phyloP scores from a whole-genome alignment of 257 asterid genomes.

The Primulina tabacum region DNA sequence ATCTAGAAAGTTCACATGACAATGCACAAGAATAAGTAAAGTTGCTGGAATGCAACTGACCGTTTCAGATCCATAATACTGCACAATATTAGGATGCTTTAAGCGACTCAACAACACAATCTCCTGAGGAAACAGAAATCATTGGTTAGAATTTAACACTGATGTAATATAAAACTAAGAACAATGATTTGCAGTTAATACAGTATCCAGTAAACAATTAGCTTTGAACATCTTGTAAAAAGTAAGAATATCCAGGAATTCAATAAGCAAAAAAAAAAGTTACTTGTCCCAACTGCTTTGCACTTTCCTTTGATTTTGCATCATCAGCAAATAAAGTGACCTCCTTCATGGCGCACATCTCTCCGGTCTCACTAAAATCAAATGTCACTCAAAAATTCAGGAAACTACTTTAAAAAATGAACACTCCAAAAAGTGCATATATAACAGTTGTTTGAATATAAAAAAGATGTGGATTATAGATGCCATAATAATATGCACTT shows the following conservation, averaged over 20 bases:
- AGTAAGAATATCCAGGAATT: constrained; percentile 14
- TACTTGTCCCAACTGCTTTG: constrained; percentile 93
- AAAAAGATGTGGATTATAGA: constrained; percentile 16
- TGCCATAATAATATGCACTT: not conserved
- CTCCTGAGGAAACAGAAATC: constrained; percentile 62
- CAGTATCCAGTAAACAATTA: constrained; percentile 5
- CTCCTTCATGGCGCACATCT: constrained; percentile 99
- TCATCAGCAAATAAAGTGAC: constrained; percentile 90
- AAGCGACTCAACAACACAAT: constrained; percentile 78
- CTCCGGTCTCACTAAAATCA: constrained; percentile 79
- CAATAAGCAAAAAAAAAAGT: constrained; percentile 29
- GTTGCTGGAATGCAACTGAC: constrained; percentile 41
- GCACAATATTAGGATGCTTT: constrained; percentile 93
- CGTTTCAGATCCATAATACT: constrained; percentile 90
- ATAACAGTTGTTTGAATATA: not conserved
- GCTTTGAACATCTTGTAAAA: constrained; percentile 3
- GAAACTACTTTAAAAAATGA: constrained; percentile 16
- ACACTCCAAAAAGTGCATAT: constrained; percentile 3
- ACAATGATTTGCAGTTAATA: constrained; percentile 1
- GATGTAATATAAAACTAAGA: constrained; percentile 9
- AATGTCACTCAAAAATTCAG: constrained; percentile 23
- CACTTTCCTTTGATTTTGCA: constrained; percentile 94
- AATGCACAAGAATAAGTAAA: not conserved
- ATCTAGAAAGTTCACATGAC: constrained; percentile 18
- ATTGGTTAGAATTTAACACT: constrained; percentile 19